A percentile compares a stretch with the other conserved stretches of the same genome.
phyloP scores from a whole-genome alignment of 2,329 filamentous ascomycete genomes.

The Sclerotinia borealis region DNA sequence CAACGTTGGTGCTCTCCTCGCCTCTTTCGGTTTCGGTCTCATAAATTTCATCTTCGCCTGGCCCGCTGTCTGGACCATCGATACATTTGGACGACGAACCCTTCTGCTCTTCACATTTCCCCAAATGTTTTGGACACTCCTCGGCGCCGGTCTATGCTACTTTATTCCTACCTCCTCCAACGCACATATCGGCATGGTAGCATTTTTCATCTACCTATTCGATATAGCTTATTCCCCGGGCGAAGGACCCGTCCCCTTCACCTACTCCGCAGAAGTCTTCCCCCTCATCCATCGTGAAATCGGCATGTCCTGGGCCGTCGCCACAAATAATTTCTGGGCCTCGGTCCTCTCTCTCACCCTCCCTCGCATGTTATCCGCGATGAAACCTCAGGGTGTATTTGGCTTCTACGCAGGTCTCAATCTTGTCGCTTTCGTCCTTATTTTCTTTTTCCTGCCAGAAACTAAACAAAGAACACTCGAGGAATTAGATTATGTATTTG shows the following conservation, averaged over 20 bases:
- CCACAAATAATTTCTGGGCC: conserved; percentile 54
- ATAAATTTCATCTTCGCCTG: conserved; percentile 59
- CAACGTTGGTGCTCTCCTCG: conserved; percentile 50
- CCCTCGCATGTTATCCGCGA: conserved; percentile 24
- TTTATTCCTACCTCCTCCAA: conserved; percentile 37
- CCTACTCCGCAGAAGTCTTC: conserved; percentile 58
- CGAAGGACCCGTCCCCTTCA: conserved; percentile 57
- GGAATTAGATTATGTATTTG: conserved; percentile 43
- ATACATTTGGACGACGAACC: conserved; percentile 58
- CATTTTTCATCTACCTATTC: conserved; percentile 60
- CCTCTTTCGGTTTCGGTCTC: conserved; percentile 59
- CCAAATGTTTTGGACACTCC: conserved; percentile 61
- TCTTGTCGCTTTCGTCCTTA: conserved; percentile 47
- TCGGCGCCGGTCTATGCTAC: conserved; percentile 56
- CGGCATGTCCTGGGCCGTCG: conserved; percentile 58
- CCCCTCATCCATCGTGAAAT: conserved; percentile 58
- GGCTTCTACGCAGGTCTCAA: conserved; percentile 52
- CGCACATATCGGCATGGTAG: conserved; percentile 48
- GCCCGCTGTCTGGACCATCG: conserved; percentile 54
- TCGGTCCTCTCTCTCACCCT: conserved; percentile 55
- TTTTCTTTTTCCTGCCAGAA: conserved; percentile 52
- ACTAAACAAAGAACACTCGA: conserved; percentile 44
- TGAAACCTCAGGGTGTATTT: conserved; percentile 38
- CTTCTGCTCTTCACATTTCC: conserved; percentile 61
- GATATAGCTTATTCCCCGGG: conserved; percentile 60